Base-by-base conservation (phyloP, 2,329 filamentous ascomycete genomes). In the Xylaria sp. region DNA sequence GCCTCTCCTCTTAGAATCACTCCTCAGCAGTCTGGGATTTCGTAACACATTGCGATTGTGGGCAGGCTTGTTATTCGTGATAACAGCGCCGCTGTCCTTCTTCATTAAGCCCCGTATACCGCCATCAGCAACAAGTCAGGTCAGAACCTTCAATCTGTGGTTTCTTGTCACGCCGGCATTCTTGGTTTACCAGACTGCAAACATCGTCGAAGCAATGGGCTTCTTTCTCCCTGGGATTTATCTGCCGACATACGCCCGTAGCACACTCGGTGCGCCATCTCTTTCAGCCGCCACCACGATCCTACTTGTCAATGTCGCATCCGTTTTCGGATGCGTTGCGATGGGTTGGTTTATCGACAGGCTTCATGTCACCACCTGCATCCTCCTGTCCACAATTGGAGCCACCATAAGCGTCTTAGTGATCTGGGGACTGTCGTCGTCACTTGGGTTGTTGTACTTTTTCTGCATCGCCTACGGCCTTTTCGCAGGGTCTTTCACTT, bases 171-270 rank as follows among this genome's bases (percentile, higher is more conserved):
- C 85, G 70, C 81, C 81, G 0, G 83, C 83, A 4, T 89, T 91
- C 74, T 80, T 85, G 72, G 80, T 90, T 63, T 87, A 90, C 77
- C 84, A 86, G 72, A 72, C 84, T 30, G 86, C 85, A 55, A 91
- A 88, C 69, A 78, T 88, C 2, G 78, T 87, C 41, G 86, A 91
- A 77, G 85, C 86, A 28, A 78, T 84, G 28, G 89, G 89, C 2
- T 91, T 89, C 77, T 89, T 89, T 68, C 80, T 91, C 13, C 89
- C 89, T 1, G 85, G 86, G 2, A 87, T 89, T 15, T 90, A 89
- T 76, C 82, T 90, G 3, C 85, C 86, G 0, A 84, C 83, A 0
- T 91, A 89, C 70, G 87, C 88, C 0, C 76, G 79, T 32, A 76
- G 78, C 12, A 79, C 82, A 1, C 79, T 89, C 7, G 81, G 84